These are phyloP conservation scores for Isatis lusitanica DNA, from an alignment of 441 rosid genomes.

Conservation along the genomic window DNA sequence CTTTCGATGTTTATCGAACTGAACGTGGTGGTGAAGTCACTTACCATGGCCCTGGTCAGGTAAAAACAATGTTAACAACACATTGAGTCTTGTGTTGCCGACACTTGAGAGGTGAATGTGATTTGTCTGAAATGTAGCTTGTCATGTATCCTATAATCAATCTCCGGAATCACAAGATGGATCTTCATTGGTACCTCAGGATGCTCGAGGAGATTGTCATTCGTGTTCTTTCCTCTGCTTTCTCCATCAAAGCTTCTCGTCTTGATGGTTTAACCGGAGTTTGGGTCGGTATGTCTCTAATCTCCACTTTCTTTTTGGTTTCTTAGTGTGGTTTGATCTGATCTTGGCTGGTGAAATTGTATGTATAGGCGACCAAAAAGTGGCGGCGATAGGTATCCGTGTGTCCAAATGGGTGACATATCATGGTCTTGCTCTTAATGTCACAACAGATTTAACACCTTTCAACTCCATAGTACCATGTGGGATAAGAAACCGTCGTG, in stretches of 20 bases:
- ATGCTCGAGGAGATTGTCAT: constrained; percentile 76
- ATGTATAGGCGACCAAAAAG: constrained; percentile 57
- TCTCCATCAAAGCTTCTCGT: constrained; percentile 67
- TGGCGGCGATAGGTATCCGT: constrained; percentile 81
- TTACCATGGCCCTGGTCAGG: constrained; percentile 93
- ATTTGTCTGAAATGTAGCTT: constrained; percentile 48
- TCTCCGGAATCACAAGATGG: constrained; percentile 84
- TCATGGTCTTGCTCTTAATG: constrained; percentile 81
- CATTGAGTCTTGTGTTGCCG: background rate
- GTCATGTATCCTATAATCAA: constrained; percentile 81
- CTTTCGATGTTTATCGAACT: constrained; percentile 66
- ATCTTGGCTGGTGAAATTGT: background rate
- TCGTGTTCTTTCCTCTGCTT: constrained; percentile 65
- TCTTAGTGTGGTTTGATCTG: constrained; percentile 6
- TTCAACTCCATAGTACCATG: constrained; percentile 74
- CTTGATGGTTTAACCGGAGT: constrained; percentile 76
- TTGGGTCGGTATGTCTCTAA: constrained; percentile 60
- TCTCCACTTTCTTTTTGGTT: background rate
- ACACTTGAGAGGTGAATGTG: background rate
- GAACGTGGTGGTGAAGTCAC: constrained; percentile 95
- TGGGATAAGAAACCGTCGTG: constrained; percentile 63
- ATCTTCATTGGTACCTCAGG: constrained; percentile 93
- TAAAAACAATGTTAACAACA: constrained; percentile 23
- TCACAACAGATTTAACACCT: constrained; percentile 69
- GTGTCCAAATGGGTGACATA: constrained; percentile 74